Base-by-base conservation (phyloP, 257 asterid species). In the Henckelia pumila region DNA sequence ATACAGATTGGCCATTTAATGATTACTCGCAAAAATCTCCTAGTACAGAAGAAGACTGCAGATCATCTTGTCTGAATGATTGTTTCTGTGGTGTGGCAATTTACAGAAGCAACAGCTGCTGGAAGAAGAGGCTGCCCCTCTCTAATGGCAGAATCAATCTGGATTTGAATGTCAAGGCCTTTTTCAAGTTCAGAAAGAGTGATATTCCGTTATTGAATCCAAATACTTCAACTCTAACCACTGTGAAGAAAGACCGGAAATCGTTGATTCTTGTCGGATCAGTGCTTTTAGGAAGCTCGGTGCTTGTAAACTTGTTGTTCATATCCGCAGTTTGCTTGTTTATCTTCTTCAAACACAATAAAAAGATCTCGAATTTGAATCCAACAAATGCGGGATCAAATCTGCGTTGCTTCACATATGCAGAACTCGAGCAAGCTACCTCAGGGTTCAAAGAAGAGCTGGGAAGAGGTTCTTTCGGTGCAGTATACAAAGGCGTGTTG, bases 71-170 rank as follows among this genome's bases (percentile, higher is more conserved):
- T 72, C 40, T 77, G 68, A 37, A 32, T 2, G 97, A 88, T 67
- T 84, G 89, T 71, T 62, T 90, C 20, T 88, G 95, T 16, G 78
- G 66, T 25, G 92, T 64, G 20, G 64, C 88, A 0, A 71, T 87
- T 52, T 74, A 30, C 72, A 75, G 84, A 56, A 1, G 0, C 22
- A 56, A 61, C 6, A 77, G 61, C 71, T 89, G 97, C 60, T 87
- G 95, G 94, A 87, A 85, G 80, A 89, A 89, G 85, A 82, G 57
- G 77, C 69, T 82, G 21, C 95, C 95, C 3, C 76, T 87, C 30
- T 84, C 94, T 5, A 85, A 89, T 65, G 94, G 95, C 56, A 73
- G 75, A 70, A 17, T 60, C 2, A 85, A 82, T 55, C 7, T 10
- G 0, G 2, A 20, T 47, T 60, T 73, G 3, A 37, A 19, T 1